phyloP scores from a whole-genome alignment of 257 asterid genomes.

The Nyctanthes arbortristis region DNA sequence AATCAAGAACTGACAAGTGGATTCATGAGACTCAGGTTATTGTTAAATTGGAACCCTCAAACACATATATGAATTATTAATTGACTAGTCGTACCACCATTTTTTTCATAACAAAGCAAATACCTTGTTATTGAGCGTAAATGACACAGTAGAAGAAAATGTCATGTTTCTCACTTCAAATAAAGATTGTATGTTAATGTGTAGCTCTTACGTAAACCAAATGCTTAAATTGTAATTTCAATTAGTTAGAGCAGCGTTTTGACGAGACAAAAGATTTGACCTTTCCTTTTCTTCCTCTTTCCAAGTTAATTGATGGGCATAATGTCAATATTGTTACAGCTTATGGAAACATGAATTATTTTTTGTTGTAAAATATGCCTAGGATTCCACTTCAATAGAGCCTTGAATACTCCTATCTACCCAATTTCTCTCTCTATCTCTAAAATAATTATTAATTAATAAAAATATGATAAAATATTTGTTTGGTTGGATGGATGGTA shows the following conservation, averaged over 20 bases:
- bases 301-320: too few species aligned
- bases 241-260: neutral
- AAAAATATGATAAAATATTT: constrained; percentile 19
- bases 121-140: too few species aligned
- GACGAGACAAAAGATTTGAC: too few species aligned
- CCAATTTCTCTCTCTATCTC: constrained; percentile 29
- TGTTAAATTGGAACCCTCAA: too few species aligned
- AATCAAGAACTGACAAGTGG: too few species aligned
- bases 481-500: constrained; percentile 23
- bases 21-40: too few species aligned
- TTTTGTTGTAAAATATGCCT: constrained; percentile 24
- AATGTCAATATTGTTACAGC: neutral
- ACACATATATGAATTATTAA: too few species aligned
- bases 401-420: constrained; percentile 42
- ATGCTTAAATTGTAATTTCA: neutral
- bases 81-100: too few species aligned
- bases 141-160: neutral
- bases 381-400: constrained; percentile 52
- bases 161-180: constrained; percentile 1
- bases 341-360: neutral
- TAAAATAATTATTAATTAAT: constrained; percentile 17
- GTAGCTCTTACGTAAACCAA: constrained; percentile 15
- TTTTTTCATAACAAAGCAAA: too few species aligned
- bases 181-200: too few species aligned
- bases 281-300: too few species aligned